Evolutionary conservation across 306 rosid species (phyloP), one percentile per base, ranked within the genome.

Genomic region (Arachis hypogaea): DNA sequence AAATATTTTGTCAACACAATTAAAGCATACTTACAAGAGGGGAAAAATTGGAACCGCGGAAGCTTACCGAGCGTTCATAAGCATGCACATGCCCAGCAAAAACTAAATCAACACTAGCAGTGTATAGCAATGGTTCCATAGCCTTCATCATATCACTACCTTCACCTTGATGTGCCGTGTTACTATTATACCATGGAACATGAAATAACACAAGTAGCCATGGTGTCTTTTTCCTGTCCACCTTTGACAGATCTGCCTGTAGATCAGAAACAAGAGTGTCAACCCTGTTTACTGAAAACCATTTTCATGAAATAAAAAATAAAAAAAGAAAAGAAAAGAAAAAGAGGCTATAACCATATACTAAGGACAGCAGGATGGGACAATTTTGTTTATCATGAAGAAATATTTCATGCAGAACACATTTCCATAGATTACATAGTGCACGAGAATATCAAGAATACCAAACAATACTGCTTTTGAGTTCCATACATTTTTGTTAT

Each of bases 151-250:
- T 93, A 43, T 55, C 73, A 28, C 70, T 67, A 61, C 97, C 97
- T 80, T 93, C 97, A n/a, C 96, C 92, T 79, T 74, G 90, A 77
- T 93, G 98, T 66, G 98, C 98, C 68, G 73, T 83, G 79, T 93
- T 93, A 71, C 96, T 93, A 51, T 90, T 93, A 84, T 93, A 93
- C 98, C 98, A 93, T 63, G 98, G 98, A 50, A 87, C 96, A 81
- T 93, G 98, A 71, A 88, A 87, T 50, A 85, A 68, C 75, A 80
- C 98, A 40, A 93, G 57, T 43, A 93, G 76, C 98, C 98, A 93
- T 10, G 98, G 98, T 16, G 97, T 90, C 82, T 79, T 88, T 80
- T 69, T 79, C 78, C 95, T 83, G 80, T 93, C 82, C 80, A 93
- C 96, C 86, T 82, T 90, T 36, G 83, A 82, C 43, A 93, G 82